Conservation (phyloP, 345 rosid genomes). For the Gossypioides kirkii region DNA sequence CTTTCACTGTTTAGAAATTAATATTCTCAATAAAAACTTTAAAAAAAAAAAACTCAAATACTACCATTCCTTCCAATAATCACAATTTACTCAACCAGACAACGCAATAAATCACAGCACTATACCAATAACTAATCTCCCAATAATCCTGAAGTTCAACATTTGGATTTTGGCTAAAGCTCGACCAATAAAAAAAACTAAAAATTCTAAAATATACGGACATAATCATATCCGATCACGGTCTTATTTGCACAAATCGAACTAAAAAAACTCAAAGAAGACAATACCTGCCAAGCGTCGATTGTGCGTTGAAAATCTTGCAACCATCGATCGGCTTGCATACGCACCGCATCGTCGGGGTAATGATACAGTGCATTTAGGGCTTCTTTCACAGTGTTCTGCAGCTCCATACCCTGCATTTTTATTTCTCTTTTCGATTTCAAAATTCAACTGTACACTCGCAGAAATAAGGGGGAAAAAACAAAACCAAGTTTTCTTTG, state of each 20-base stretch:
- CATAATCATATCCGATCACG: neutral
- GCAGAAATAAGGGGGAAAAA: neutral
- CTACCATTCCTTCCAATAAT: neutral
- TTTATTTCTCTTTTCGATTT: constrained; percentile 11
- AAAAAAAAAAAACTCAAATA: neutral
- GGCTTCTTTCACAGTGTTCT: constrained; percentile 90
- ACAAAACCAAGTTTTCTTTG: neutral
- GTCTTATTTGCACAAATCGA: neutral
- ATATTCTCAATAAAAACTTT: neutral
- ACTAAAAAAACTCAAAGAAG: neutral
- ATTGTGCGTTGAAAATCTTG: constrained; percentile 88
- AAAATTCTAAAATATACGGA: neutral
- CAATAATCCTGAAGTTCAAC: neutral
- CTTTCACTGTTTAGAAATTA: neutral
- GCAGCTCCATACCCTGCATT: constrained; percentile 62
- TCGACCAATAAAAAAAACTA: neutral
- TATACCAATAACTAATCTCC: neutral
- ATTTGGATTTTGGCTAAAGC: neutral
- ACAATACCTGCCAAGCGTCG: constrained; percentile 94
- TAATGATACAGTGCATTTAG: constrained; percentile 95
- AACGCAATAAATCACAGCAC: neutral
- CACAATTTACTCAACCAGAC: neutral
- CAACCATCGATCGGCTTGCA: constrained; percentile 90
- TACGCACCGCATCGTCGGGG: constrained; percentile 81
- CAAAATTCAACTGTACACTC: constrained; percentile 20